Conservation (phyloP, 2,329 filamentous ascomycete genomes). For the Magnaporthales sp. region DNA sequence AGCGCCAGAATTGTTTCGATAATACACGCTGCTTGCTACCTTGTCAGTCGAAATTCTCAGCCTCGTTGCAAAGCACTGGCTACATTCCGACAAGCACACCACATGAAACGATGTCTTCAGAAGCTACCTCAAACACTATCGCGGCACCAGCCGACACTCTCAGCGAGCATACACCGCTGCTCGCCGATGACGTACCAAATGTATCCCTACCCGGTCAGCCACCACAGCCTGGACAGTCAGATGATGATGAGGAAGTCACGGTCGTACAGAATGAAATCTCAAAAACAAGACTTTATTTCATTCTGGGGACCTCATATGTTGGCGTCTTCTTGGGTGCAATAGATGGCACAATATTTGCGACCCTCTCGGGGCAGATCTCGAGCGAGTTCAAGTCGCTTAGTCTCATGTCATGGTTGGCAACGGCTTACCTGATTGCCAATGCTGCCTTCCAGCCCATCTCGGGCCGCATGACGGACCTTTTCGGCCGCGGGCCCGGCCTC, state of each 20-base stretch:
- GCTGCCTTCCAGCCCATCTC: conserved; percentile 79
- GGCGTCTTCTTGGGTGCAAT: conserved; percentile 57
- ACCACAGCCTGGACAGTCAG: background rate
- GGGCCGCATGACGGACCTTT: conserved; percentile 81
- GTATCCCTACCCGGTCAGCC: background rate
- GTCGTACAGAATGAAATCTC: conserved; percentile 40
- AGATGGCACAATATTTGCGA: conserved; percentile 79
- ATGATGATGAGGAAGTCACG: conserved; percentile 33
- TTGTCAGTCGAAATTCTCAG: background rate
- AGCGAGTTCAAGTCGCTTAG: conserved; percentile 75
- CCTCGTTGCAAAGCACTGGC: background rate
- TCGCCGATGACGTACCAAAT: conserved; percentile 6
- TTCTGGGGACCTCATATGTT: conserved; percentile 46
- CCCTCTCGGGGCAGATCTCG: conserved; percentile 74
- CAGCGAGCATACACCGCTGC: conserved; percentile 11
- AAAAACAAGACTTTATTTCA: conserved; percentile 39
- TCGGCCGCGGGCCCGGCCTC: conserved; percentile 68
- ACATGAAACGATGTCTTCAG: background rate
- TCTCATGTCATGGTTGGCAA: conserved; percentile 79
- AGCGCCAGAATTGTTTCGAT: background rate
- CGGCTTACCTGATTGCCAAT: conserved; percentile 81
- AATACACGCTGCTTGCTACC: background rate
- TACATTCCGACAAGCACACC: background rate
- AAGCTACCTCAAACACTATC: background rate
- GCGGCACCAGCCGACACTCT: background rate